Evolutionary conservation across 2,329 filamentous ascomycete species (phyloP).

Genomic region (Pyricularia grisea): DNA sequence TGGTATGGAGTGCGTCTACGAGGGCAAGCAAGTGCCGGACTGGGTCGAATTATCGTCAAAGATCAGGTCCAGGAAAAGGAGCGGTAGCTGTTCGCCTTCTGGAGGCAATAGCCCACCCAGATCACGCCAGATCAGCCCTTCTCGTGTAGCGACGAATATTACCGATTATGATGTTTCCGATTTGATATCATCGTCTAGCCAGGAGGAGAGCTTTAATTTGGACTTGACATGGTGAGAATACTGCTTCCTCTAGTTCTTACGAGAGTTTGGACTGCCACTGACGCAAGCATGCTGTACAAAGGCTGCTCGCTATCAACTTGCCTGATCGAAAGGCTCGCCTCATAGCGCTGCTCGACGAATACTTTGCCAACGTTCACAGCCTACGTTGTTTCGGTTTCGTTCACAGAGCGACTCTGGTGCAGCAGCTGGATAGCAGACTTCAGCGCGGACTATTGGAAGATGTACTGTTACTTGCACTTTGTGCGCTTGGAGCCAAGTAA

Average conservation of each 20-base stretch:
- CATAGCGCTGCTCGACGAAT: slow-evolving; percentile 11
- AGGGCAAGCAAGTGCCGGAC: slow-evolving; percentile 10
- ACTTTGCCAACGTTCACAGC: slow-evolving; percentile 13
- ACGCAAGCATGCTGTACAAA: background rate
- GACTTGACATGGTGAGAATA: slow-evolving; percentile 2
- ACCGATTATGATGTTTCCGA: slow-evolving; percentile 1
- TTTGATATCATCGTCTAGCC: background rate
- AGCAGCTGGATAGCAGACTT: slow-evolving; percentile 8
- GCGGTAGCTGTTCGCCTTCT: background rate
- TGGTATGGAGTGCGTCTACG: slow-evolving; percentile 9
- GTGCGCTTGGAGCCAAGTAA: slow-evolving; percentile 11
- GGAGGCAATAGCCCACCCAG: background rate
- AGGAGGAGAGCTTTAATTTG: background rate
- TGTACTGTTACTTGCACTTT: slow-evolving; percentile 8
- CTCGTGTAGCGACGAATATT: background rate
- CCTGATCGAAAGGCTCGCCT: background rate
- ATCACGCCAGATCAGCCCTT: background rate
- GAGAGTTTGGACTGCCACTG: background rate
- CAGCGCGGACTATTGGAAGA: background rate
- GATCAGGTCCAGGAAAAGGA: background rate
- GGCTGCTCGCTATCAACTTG: slow-evolving; percentile 1
- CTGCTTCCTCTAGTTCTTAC: background rate
- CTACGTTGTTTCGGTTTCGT: slow-evolving; percentile 14
- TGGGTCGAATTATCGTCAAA: slow-evolving; percentile 8
- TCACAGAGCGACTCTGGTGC: slow-evolving; percentile 13